phyloP scores from a whole-genome alignment of 208 protist species.

The Trypanosoma platydactyli region DNA sequence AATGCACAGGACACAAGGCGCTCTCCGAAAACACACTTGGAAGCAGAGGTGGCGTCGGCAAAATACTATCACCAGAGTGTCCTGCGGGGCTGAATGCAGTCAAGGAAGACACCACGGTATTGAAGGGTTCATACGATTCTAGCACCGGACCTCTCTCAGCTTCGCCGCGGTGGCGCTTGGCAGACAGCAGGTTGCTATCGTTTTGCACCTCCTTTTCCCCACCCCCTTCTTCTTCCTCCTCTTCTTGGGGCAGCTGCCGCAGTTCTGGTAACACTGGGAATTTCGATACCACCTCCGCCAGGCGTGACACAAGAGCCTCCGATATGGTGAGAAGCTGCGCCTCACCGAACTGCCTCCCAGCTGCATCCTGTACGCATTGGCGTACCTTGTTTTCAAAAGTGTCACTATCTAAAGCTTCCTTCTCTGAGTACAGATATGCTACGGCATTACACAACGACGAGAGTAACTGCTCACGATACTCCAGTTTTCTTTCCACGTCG shows the following conservation, averaged over 20 bases:
- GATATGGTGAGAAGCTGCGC: neutral
- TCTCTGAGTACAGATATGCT: neutral
- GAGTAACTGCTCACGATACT: conserved; percentile 1
- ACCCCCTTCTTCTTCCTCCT: no score
- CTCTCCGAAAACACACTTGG: conserved; percentile 27
- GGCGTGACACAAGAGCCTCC: conserved; percentile 7
- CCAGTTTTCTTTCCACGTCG: neutral
- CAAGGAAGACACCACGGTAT: neutral
- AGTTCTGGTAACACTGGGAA: neutral
- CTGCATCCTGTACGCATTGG: conserved; percentile 2
- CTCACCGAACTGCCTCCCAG: neutral
- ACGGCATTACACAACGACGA: conserved; percentile 11
- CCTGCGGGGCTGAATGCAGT: neutral
- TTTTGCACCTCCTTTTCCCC: neutral
- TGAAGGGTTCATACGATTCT: neutral
- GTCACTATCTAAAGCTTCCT: neutral
- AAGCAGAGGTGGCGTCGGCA: conserved; percentile 10
- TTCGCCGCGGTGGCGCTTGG: neutral
- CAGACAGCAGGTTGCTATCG: neutral
- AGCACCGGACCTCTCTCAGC: neutral
- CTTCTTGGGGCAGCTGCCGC: neutral
- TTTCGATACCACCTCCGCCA: conserved; percentile 9
- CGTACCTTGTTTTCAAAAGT: conserved; percentile 5
- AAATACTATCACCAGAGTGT: conserved; percentile 3
- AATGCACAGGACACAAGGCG: conserved; percentile 22